These are phyloP conservation scores for Rhamnella rubrinervis DNA, from an alignment of 331 rosid genomes.

Conservation along the genomic window DNA sequence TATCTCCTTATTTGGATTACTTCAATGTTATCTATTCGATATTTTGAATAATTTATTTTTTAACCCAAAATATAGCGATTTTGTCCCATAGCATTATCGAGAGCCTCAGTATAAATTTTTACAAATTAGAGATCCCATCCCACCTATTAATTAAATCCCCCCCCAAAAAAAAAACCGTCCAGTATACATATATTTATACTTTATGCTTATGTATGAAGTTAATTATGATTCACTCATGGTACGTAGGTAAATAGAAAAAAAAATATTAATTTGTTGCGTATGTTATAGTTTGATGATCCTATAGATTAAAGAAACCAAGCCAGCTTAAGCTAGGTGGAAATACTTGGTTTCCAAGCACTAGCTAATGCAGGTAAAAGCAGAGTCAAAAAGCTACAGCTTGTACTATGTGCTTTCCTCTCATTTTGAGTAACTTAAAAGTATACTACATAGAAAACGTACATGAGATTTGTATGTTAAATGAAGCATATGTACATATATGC, in stretches of 20 bases:
- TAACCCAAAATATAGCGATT: too few species aligned
- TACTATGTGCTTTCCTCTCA: conserved; percentile 20
- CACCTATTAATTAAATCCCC: too few species aligned
- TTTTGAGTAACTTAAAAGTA: conserved; percentile 59
- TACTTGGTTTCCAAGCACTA: conserved; percentile 43
- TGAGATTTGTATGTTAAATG: background rate
- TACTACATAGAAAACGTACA: background rate
- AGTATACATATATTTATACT: too few species aligned
- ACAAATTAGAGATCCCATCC: background rate
- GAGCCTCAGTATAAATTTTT: too few species aligned
- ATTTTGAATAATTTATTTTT: too few species aligned
- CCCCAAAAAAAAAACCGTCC: too few species aligned
- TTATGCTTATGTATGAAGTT: too few species aligned
- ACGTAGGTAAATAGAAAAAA: background rate
- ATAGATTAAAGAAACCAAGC: conserved; percentile 9
- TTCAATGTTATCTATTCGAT: background rate
- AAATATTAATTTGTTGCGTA: background rate
- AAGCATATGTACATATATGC: conserved; percentile 10
- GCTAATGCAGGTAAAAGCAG: background rate
- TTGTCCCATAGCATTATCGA: too few species aligned
- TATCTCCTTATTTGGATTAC: conserved; percentile 1
- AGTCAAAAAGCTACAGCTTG: conserved; percentile 40
- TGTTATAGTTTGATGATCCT: conserved; percentile 14
- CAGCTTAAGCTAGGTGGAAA: conserved; percentile 20
- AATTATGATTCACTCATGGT: too few species aligned